phyloP scores from a whole-genome alignment of 352 stramenopile genomes.

The Plasmopara halstedii region DNA sequence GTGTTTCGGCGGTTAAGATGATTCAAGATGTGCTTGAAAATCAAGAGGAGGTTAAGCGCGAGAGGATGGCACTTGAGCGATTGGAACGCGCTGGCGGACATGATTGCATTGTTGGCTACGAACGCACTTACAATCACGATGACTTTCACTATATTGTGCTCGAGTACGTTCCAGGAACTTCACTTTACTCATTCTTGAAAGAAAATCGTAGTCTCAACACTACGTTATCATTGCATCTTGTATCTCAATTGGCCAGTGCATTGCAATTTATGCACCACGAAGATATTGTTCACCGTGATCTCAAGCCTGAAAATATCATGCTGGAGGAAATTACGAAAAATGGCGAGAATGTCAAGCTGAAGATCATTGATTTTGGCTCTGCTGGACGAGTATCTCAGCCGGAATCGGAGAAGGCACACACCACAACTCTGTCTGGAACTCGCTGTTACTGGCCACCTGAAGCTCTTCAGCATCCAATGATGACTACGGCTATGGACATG shows the following conservation, averaged over 20 bases:
- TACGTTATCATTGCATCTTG: slow-evolving; percentile 38
- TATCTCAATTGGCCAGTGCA: slow-evolving; percentile 54
- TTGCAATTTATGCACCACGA: slow-evolving; percentile 59
- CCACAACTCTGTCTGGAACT: slow-evolving; percentile 54
- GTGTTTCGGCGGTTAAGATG: slow-evolving; percentile 71
- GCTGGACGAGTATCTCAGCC: slow-evolving; percentile 26
- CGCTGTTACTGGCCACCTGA: slow-evolving; percentile 83
- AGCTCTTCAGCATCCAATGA: slow-evolving; percentile 41
- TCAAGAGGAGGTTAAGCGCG: slow-evolving; percentile 47
- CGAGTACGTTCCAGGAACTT: slow-evolving; percentile 62
- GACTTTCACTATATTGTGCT: slow-evolving; percentile 81
- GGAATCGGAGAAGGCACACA: slow-evolving; percentile 12
- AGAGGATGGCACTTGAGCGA: slow-evolving; percentile 43
- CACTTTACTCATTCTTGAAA: slow-evolving; percentile 62
- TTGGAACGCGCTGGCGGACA: slow-evolving; percentile 58
- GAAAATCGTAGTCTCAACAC: slow-evolving; percentile 39
- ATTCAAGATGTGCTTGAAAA: slow-evolving; percentile 50
- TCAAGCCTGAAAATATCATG: slow-evolving; percentile 88
- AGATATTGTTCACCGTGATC: slow-evolving; percentile 75
- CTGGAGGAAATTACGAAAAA: slow-evolving; percentile 1
- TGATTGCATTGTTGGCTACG: slow-evolving; percentile 48
- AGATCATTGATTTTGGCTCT: slow-evolving; percentile 88
- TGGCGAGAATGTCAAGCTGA: slow-evolving; percentile 39
- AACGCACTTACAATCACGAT: slow-evolving; percentile 61
- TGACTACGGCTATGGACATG: slow-evolving; percentile 79